Evolutionary conservation across 305 asterid genomes (phyloP), one percentile per base, ranked within the genome.

Genomic region (Fraxinus platypoda): DNA sequence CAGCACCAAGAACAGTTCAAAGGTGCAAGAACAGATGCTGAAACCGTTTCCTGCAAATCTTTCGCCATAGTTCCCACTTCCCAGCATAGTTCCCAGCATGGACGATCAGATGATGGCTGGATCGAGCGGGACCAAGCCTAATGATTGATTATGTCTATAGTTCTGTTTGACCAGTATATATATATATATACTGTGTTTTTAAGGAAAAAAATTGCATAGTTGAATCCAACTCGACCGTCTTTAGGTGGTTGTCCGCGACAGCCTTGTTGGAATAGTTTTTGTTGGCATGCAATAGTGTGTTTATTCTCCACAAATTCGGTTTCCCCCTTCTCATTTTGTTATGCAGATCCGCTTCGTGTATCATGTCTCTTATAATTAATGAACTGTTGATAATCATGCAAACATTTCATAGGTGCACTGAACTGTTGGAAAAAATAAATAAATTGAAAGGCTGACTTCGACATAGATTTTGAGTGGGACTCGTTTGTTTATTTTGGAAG

Each of bases 1-100:
- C 89, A 84, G 89, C 87, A 79, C 87, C 89, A 71, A 81, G 87
- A 78, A 87, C 89, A 71, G 78, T 86, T 78, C 84, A 81, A 75
- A 86, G 84, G 83, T 86, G 89, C 85, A 86, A 84, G 82, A 83
- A 79, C 77, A 81, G 87, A 82, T 35, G 81, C 57, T 86, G 85
- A 86, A 76, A 38, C 68, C 1, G 8, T n/a, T 19, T 19, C 11
- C 68, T 57, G 28, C 26, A 19, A 19, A 57, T 19, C 26, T 9
- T 54, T 54, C 66, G 0, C 66, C 37, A 34, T 34, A 34, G 37
- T 34, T 34, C 37, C 37, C 37, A 34, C 33, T 30, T 30, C 33
- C 33, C 33, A 30, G 37, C 64, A n/a, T 54, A 8, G 66, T 30
- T 30, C 33, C 33, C 33, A 30, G 8, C 64, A n/a, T 54, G 26